phyloP scores from a whole-genome alignment of 768 basidiomycete genomes.

The Leccinum ochraceum region DNA sequence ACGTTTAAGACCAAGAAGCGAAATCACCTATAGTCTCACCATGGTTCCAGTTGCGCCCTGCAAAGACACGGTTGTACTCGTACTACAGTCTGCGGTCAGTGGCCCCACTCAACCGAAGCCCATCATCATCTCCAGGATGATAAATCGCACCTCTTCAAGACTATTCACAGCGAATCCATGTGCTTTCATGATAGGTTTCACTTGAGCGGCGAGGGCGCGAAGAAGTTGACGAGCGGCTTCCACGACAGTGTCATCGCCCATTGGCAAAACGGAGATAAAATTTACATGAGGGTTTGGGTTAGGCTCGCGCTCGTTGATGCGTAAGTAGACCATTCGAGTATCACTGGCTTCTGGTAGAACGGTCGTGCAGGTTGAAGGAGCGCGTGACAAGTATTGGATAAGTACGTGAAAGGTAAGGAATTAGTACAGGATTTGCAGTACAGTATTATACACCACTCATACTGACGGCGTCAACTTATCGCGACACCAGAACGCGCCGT shows the following conservation, averaged over 20 bases:
- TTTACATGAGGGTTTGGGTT: conserved; percentile 80
- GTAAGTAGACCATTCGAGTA: conserved; percentile 60
- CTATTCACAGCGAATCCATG: conserved; percentile 78
- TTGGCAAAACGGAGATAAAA: conserved; percentile 65
- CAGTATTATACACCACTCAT: background rate
- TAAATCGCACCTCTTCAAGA: conserved; percentile 69
- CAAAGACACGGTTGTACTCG: conserved; percentile 75
- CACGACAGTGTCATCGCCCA: conserved; percentile 41
- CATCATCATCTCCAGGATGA: background rate
- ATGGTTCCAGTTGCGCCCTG: conserved; percentile 82
- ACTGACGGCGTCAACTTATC: conserved; percentile 16
- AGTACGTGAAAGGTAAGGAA: background rate
- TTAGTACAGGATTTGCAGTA: background rate
- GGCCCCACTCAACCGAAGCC: background rate
- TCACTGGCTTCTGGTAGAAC: background rate
- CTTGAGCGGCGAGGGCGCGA: conserved; percentile 80
- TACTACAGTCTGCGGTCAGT: conserved; percentile 48
- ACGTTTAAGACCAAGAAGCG: background rate
- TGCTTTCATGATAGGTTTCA: conserved; percentile 78
- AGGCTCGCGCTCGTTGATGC: conserved; percentile 64
- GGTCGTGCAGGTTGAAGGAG: conserved; percentile 1
- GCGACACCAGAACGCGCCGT: conserved; percentile 26
- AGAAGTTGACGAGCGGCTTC: conserved; percentile 72
- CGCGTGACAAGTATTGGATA: background rate
- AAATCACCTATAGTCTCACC: conserved; percentile 73